Evolutionary conservation across 1,284 basidiomycete genomes (phyloP), one percentile per base, ranked within the genome.

Genomic region (Trichosporon inkin): DNA sequence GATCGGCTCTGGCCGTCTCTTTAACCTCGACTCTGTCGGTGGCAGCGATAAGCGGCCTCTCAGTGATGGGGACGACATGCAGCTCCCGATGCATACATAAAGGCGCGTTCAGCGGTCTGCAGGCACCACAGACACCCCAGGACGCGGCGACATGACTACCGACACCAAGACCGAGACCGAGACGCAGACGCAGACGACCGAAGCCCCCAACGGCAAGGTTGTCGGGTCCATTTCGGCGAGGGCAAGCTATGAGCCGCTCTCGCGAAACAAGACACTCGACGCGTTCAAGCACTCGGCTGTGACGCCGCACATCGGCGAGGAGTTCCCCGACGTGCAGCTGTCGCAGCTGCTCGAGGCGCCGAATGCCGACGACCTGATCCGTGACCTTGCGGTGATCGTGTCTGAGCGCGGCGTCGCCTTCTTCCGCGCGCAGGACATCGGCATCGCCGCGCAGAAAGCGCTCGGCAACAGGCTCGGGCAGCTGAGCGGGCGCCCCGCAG

Each of bases 371-470:
- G 54, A 80, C 55, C 71, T 82, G 47, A 69, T 83, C 54, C 71
- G 71, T 24, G 82, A 83, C 66, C 77, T 83, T 10, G 84, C 84
- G 0, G 81, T 80, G 4, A 80, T 85, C 54, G 79, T 88, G 58
- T 84, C 86, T 2, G 82, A 86, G 56, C 84, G 87, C 32, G 86
- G 86, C 13, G 87, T 88, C 53, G 85, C 85, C 40, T 88, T 88
- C 78, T 87, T 89, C 81, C 80, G 83, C 19, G 78, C 81, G 16
- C 87, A 85, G 65, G 80, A 83, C 53, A 60, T 84, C 55, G 76
- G 74, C 4, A 65, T 80, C 11, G 78, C 79, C 2, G 76, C 83
- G 53, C 81, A 83, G 72, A 80, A 80, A 67, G 61, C 70, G 53
- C 79, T 86, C 47, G 81, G 76, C 10, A 71, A 78, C 28, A 77